Base-by-base conservation (phyloP, 805 yeast genomes). In the Brettanomyces naardenensis region DNA sequence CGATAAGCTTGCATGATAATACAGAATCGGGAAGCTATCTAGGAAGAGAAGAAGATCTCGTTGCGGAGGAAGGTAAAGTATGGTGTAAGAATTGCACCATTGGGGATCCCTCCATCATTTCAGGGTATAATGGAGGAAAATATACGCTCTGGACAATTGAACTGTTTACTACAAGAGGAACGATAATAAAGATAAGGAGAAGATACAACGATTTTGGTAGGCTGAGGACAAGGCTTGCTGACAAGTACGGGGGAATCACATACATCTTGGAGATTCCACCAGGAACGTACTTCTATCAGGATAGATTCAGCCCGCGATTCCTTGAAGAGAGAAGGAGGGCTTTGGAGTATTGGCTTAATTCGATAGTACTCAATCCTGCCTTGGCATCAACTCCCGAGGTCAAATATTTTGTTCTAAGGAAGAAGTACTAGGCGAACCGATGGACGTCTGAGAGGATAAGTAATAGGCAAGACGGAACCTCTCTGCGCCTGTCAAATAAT, bases 141-240 rank as follows among this genome's bases (percentile, higher is more conserved):
- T 60, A 57, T 36, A 41, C 52, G 3, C 39, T 54, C 9, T 60
- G 62, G 62, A 48, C 50, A 4, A 36, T 54, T 34, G 49, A 47
- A 32, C 44, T 56, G 19, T 53, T 49, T 28, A 52, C 62, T 2
- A 18, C 31, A 2, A 42, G 50, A 14, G 58, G 61, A 2, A 59
- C 71, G 4, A 62, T 61, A 41, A 65, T 81, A 15, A 53, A 59
- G 32, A 48, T 75, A 4, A 71, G 75, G 51, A 75, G 72, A 52
- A 54, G 95, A 28, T 85, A 80, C 55, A 70, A 75, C 26, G 90
- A 84, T 32, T 72, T 85, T 43, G 78, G 59, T 28, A 44, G 41
- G 23, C 63, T 85, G 26, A 64, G 80, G 19, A 48, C 48, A 1
- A 43, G 47, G 4, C 53, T 81, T 17, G 50, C 48, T 11, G 33